phyloP scores from a whole-genome alignment of 768 basidiomycete species.

The Lactarius pseudohatsudake region DNA sequence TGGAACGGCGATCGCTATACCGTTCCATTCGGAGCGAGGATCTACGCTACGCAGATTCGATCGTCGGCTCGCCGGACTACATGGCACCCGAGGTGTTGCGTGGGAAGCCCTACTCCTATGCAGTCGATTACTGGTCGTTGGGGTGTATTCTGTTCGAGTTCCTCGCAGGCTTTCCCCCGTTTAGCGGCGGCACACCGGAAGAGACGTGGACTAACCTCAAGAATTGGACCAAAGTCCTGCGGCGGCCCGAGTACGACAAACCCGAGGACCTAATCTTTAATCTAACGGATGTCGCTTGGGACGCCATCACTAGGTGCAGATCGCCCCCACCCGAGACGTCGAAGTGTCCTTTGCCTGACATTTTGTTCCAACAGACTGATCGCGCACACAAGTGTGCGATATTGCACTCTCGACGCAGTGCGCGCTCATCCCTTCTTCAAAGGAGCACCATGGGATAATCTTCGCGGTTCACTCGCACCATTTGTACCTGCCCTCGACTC shows the following conservation, averaged over 20 bases:
- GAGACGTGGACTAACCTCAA: constrained; percentile 99
- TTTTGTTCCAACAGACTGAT: constrained; percentile 59
- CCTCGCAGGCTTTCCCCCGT: constrained; percentile 95
- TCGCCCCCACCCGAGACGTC: background rate
- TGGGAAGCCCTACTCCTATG: constrained; percentile 92
- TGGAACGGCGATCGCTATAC: constrained; percentile 94
- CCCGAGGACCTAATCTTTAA: constrained; percentile 98
- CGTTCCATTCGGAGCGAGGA: constrained; percentile 88
- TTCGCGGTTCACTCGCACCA: constrained; percentile 76
- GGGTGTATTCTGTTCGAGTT: constrained; percentile 99
- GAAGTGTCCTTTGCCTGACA: background rate
- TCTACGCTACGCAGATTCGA: constrained; percentile 92
- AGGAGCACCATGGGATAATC: constrained; percentile 69
- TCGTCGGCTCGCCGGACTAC: constrained; percentile 98
- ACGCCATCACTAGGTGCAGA: constrained; percentile 79
- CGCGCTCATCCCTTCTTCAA: constrained; percentile 82
- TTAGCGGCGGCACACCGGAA: constrained; percentile 92
- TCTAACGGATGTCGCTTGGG: constrained; percentile 90
- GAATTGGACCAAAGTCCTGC: constrained; percentile 92
- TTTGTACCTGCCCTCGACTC: constrained; percentile 94
- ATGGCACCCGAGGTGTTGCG: constrained; percentile 96
- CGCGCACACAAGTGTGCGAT: constrained; percentile 79
- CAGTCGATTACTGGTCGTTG: constrained; percentile 97
- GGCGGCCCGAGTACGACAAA: constrained; percentile 93
- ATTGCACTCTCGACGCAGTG: constrained; percentile 70